Base-by-base conservation (phyloP, 176 grass and related monocot genomes). In the Bolboschoenus planiculmis region DNA sequence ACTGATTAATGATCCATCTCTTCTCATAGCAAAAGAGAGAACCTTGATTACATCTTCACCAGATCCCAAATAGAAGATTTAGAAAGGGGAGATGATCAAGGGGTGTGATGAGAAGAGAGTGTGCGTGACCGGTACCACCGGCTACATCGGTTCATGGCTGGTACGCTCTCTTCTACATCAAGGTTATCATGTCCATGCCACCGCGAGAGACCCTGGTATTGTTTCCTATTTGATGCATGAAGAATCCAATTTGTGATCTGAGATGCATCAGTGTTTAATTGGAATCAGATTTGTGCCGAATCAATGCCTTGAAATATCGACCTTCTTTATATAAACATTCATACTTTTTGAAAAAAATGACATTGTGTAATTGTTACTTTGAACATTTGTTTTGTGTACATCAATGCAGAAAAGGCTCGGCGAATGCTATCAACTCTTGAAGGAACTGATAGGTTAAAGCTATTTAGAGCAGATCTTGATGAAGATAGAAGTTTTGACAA, bases 71-170 rank as follows among this genome's bases (percentile, higher is more conserved):
- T 36, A 36, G 42, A 21, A 58, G 48, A 37, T 21, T 33, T 37
- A 37, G 40, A 46, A 59, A 4, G 15, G 34, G 53, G 29, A 5
- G 8, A 57, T 35, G 51, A 85, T 85, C 68, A 53, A 78, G 51
- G 31, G 10, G 13, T 13, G 47, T 37, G 33, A 37, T 40, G 56
- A 0, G 83, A 84, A 78, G 37, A 83, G 35, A 44, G 94, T 92
- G 13, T 97, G 92, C 76, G 94, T 97, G 70, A 92, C 95, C 10
- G 95, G 95, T 16, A 78, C 88, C 56, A 92, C 92, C 4, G 95
- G 95, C 1, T 97, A 89, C 78, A 85, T 97, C 42, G 92, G 91
- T 27, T 97, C 95, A 3, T 97, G 92, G 95, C 85, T 97, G 73
- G 88, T 92, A 73, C 85, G 70, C 56, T 85, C 88, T 10, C 92